Evolutionary conservation across 192 early-diverging fungal genomes (phyloP).

Genomic region (Funneliformis geosporum): DNA sequence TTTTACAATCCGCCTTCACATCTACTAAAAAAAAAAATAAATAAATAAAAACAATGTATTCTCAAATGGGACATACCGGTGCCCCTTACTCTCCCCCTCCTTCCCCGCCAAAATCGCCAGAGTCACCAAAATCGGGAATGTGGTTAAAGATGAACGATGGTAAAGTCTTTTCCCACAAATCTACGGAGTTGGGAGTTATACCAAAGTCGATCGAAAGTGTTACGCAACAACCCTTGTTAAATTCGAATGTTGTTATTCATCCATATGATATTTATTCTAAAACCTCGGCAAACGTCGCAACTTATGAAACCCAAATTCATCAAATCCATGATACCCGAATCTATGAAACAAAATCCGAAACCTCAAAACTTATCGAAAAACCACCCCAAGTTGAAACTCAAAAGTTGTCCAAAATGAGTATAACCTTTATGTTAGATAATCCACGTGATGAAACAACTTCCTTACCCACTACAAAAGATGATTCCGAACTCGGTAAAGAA

Average conservation of each 20-base stretch:
- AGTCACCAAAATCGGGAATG: neutral
- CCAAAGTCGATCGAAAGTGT: no score
- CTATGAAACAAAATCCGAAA: neutral
- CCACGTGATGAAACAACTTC: neutral
- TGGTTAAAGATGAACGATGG: neutral
- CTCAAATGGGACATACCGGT: neutral
- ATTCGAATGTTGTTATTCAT: no score
- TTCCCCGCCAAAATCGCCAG: neutral
- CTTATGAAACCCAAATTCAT: no score
- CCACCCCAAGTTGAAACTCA: neutral
- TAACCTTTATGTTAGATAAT: neutral
- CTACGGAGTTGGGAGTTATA: neutral
- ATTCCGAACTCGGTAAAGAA: neutral
- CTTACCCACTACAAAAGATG: neutral
- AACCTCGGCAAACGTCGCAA: no score
- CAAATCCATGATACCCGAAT: no score
- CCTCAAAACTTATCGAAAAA: neutral
- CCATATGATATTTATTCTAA: no score
- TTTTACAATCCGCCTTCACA: neutral
- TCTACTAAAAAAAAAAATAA: neutral
- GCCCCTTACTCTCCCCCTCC: neutral
- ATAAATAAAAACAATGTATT: neutral
- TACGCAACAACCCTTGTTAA: no score
- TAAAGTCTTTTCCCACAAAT: neutral
- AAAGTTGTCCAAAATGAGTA: neutral